Evolutionary conservation across 208 protist species (phyloP), one percentile per base, ranked within the genome.

Genomic region (Novymonas esmeraldas): DNA sequence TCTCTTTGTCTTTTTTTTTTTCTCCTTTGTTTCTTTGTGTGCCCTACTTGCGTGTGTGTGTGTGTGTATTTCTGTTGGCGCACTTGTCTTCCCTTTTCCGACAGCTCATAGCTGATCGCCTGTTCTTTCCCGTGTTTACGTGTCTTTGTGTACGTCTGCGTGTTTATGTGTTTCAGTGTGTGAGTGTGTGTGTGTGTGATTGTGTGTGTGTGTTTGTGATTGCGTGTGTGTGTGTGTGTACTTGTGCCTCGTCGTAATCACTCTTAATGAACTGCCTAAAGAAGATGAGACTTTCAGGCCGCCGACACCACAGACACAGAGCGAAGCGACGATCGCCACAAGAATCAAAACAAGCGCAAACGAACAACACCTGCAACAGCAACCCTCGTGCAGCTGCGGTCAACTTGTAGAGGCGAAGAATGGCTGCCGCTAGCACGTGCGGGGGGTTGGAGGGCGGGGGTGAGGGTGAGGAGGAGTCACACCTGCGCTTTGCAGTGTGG

Each of bases 1-100:
- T 55, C 39, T 41, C 26, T 20, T 49, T 60, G 31, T 54, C 14
- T 61, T 55, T 48, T 61, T 26, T 60, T 6, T 20, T 33, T 26
- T 68, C 63, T 46, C 39, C 22, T 31, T 44, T 65, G 33, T 66
- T 26, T 57, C 1, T 2, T 24, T 26, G 3, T 39, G 9, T 48
- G 18, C 42, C 33, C 16, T 50, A 59, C n/a, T 55, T n/a, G 18
- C 41, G 49, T 36, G 7, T 39, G 6, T 22, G 33, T 55, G 38
- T 5, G 41, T 20, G 26, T 57, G 33, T 58, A 48, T 59, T 38
- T 66, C 29, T 57, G 20, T 44, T 44, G 42, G 62, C 45, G 36
- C 56, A 49, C 44, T 58, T n/a, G 26, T 52, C 2, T 33, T 41
- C 36, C 45, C 22, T 44, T 36, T 75, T 29, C 2, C n/a, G n/a